Base-by-base conservation (phyloP, 1,139 yeast genomes). In the Yamadazyma trypodendri region DNA sequence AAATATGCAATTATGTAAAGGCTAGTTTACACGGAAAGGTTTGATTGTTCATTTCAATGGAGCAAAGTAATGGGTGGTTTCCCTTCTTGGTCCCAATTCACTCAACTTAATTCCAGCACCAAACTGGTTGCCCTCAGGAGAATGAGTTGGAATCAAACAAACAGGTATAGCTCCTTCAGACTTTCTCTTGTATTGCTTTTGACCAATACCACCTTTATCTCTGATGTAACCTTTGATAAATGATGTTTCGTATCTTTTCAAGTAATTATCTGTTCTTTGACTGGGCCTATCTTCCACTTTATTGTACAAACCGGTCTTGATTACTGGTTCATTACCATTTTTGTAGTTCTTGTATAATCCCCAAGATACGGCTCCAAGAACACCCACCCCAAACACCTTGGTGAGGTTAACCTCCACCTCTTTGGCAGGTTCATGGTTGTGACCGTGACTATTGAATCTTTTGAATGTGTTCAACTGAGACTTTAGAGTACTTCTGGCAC, bases 121-220 rank as follows among this genome's bases (percentile, higher is more conserved):
- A 46, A 63, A 70, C 52, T 68, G 72, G 40, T 54, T 47, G 14
- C 72, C 72, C 43, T 44, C 56, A 12, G 74, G 64, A 14, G 76
- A 68, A 49, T 68, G 75, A n/a, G 74, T 56, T 32, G 70, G 70
- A 46, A 71, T 69, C 44, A 68, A 55, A 32, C 51, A 61, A 31
- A 61, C 56, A 25, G 73, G 64, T 24, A 60, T 48, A 9, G 60
- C 49, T 8, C 61, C 56, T 44, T 57, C 63, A 14, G 57, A 50
- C 38, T 54, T 46, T 55, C 65, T 61, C 52, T 69, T 65, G 49
- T 60, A 64, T 46, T 66, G 72, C 46, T 58, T 65, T 52, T 64
- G 72, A 38, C 75, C 75, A 51, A 68, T 58, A 35, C 76, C 75
- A 35, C 76, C 76, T 53, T 68, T 70, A 50, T 72, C 77, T 54